These are phyloP conservation scores for Closterium sp. DNA, from an alignment of 139 green algal species.

Conservation along the genomic window DNA sequence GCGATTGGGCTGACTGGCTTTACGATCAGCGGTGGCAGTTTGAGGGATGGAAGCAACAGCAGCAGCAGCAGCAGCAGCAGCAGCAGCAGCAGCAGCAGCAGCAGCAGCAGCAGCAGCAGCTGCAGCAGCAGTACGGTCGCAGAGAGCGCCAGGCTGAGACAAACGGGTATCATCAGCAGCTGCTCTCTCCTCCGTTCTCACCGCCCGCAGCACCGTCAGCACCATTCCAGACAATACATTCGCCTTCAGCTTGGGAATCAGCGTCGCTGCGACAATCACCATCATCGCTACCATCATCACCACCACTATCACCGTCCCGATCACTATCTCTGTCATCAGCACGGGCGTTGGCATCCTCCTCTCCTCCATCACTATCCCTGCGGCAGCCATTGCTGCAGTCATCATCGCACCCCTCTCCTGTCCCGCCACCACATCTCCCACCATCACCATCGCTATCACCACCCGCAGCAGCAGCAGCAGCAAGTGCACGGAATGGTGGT, in stretches of 20 bases:
- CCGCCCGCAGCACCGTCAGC: background rate
- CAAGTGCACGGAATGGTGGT: background rate
- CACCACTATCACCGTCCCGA: background rate
- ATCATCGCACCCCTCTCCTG: too few species aligned
- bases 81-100: too few species aligned
- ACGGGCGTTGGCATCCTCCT: background rate
- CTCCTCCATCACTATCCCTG: background rate
- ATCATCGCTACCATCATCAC: background rate
- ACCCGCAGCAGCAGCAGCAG: background rate
- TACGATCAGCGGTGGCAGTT: too few species aligned
- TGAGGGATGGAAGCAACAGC: too few species aligned
- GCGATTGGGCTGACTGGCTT: too few species aligned
- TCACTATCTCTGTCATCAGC: background rate
- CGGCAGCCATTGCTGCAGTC: background rate
- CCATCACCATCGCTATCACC: background rate
- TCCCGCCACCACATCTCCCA: background rate
- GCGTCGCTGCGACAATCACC: background rate
- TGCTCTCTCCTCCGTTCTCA: background rate
- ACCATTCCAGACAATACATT: background rate
- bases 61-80: too few species aligned
- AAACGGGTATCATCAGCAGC: background rate
- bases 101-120: too few species aligned
- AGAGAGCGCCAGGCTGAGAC: background rate
- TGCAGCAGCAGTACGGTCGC: background rate
- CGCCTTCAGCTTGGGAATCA: background rate